These are phyloP conservation scores for Sordariomycetes sp. DNA, from an alignment of 2,329 filamentous ascomycete genomes.

Conservation along the genomic window DNA sequence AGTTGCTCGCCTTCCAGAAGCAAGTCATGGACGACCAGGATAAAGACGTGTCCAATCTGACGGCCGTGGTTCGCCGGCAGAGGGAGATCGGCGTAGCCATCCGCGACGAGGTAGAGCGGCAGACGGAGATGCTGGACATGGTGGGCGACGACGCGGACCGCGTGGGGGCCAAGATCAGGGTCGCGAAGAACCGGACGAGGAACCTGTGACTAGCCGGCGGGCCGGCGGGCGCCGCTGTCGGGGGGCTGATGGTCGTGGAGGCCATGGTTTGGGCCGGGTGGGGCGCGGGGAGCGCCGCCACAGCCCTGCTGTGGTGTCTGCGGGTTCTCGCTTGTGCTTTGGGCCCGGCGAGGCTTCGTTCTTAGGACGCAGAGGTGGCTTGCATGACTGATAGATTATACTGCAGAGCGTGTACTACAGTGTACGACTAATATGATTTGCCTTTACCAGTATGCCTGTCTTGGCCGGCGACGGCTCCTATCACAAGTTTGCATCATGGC, in stretches of 20 bases:
- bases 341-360: background rate
- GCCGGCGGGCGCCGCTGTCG: background rate
- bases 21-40: constrained; percentile 69
- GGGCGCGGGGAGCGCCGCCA: constrained; percentile 6
- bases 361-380: background rate
- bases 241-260: background rate
- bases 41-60: constrained; percentile 56
- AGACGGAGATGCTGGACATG: constrained; percentile 59
- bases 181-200: constrained; percentile 62
- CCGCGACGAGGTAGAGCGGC: constrained; percentile 59
- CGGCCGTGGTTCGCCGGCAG: constrained; percentile 60
- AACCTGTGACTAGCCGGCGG: constrained; percentile 44
- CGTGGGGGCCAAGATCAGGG: constrained; percentile 56
- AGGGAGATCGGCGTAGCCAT: constrained; percentile 71
- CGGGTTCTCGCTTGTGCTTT: constrained; percentile 6
- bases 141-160: constrained; percentile 57
- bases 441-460: background rate
- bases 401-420: background rate
- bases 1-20: constrained; percentile 62
- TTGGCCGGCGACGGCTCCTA: too few species aligned
- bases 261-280: constrained; percentile 7
- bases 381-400: background rate
- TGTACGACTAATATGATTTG: background rate
- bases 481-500: too few species aligned
- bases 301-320: constrained; percentile 8